Evolutionary conservation across 768 basidiomycete species (phyloP), one percentile per base, ranked within the genome.

Genomic region (Cystobasidium onofrii): DNA sequence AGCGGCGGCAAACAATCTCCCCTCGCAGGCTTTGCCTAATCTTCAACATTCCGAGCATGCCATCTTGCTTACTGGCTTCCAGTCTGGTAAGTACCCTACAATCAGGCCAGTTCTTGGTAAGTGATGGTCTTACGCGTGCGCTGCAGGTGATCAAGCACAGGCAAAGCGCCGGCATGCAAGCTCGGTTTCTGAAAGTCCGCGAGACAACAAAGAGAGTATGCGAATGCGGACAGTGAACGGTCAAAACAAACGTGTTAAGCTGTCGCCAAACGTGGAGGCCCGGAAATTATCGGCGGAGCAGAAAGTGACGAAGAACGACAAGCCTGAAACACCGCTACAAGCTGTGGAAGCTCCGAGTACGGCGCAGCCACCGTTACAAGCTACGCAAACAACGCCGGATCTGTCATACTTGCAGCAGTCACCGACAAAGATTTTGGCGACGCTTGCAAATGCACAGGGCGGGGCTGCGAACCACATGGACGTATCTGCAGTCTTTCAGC

Each of bases 41-140:
- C 55, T 71, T 10, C 69, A 71, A 36, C 33, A 71, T 60, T 18
- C 69, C 34, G 69, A 71, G 39, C 69, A 71, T 61, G 69, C 69
- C 39, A 71, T 71, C 20, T 34, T 71, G 15, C 69, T 71, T 10
- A 71, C 46, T 31, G 69, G 69, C 6, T 71, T 71, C 69, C 69
- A 71, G 39, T 34, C 29, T n/a, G 69, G 69, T 50, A 33, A 1
- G 29, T 17, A 43, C 9, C 64, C 33, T n/a, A 9, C 33, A 23
- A 29, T 29, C 57, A 60, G 3, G 52, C n/a, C n/a, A 54, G 20
- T 20, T 54, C 10, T 29, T 10, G n/a, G n/a, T 20, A 29, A 20
- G 20, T 7, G 27, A 6, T 10, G 27, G n/a, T 4, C 4, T 20
- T 54, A 10, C 6, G 20, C 20, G 6, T 20, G n/a, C 4, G 27